Conservation (phyloP, 139 green algal species). For the Volvox reticuliferus region DNA sequence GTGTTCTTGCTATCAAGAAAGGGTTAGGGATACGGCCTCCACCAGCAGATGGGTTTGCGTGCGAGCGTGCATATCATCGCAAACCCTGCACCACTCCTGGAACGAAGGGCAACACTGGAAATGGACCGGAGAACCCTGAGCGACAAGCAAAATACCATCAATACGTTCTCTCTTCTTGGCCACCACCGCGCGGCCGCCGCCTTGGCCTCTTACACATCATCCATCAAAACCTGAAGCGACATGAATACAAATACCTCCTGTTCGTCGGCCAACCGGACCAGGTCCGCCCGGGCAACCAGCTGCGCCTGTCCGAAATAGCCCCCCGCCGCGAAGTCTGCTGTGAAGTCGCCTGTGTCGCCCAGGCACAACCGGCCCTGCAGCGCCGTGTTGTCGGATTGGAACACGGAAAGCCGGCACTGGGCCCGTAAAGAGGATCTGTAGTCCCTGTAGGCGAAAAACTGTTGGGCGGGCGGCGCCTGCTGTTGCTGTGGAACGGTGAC, state of each 20-base stretch:
- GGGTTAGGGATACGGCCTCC: too few relatives aligned
- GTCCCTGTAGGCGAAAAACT: background rate
- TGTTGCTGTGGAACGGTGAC: background rate
- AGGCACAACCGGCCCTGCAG: conserved; percentile 13
- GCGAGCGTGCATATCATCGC: too few relatives aligned
- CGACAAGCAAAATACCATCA: too few relatives aligned
- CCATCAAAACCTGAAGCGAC: background rate
- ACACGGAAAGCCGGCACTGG: conserved; percentile 16
- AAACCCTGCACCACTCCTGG: too few relatives aligned
- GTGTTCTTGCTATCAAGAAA: too few relatives aligned
- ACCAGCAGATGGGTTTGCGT: too few relatives aligned
- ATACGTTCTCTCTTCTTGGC: too few relatives aligned
- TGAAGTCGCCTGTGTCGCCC: conserved; percentile 21
- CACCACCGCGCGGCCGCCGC: background rate
- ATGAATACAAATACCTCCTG: conserved; percentile 29
- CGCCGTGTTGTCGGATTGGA: conserved; percentile 25
- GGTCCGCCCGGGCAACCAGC: background rate
- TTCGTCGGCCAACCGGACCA: background rate
- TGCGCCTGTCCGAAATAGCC: conserved; percentile 7
- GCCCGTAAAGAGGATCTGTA: background rate
- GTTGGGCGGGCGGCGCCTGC: background rate
- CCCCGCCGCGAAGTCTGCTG: conserved; percentile 21
- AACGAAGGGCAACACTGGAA: too few relatives aligned
- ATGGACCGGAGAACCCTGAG: too few relatives aligned
- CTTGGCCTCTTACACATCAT: background rate